Evolutionary conservation across 2,329 filamentous ascomycete species (phyloP), one percentile per base, ranked within the genome.

Genomic region (Aureobasidium sp.): DNA sequence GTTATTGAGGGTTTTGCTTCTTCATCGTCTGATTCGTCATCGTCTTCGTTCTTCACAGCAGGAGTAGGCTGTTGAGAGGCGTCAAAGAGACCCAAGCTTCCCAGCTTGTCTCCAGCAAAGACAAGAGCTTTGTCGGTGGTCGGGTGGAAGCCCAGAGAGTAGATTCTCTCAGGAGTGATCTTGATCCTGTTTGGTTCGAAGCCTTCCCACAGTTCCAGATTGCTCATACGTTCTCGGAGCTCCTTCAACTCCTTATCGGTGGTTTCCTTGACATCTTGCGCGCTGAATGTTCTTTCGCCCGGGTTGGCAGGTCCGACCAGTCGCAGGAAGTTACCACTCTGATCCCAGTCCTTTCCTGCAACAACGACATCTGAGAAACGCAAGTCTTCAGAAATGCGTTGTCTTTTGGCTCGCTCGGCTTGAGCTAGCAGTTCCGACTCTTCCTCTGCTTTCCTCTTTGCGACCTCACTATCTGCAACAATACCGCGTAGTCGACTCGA

Each of bases 31-130:
- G 89, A 86, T 9, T 84, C 83, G 62, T 86, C 84, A 17, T 73
- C 73, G 35, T 78, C 76, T 56, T 79, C 74, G 64, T 78, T 76
- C 54, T 73, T 70, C 52, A 75, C 71, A 57, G 71, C 62, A 7
- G 71, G 69, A 4, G 81, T 70, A 2, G 78, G 77, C 2, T 82
- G 82, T 66, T 95, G 91, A 0, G 89, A 92, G 1, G 87, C 91
- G 70, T 99, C 93, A 60, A 97, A 93, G 0, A 99, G 84, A 0
- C 94, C 94, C 63, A 97, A 80, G 27, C 91, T 89, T 1, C 94
- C 93, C 66, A 95, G 82, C 72, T 99, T 99, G 70, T 99, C 94
- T 12, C 93, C 93, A 0, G 93, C 93, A 71, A 99, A 95, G 1
- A 97, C 82, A 2, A 99, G 79, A 0, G 92, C 86, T 69, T 97